Evolutionary conservation across 306 rosid species (phyloP).

Genomic region (Urtica urens): DNA sequence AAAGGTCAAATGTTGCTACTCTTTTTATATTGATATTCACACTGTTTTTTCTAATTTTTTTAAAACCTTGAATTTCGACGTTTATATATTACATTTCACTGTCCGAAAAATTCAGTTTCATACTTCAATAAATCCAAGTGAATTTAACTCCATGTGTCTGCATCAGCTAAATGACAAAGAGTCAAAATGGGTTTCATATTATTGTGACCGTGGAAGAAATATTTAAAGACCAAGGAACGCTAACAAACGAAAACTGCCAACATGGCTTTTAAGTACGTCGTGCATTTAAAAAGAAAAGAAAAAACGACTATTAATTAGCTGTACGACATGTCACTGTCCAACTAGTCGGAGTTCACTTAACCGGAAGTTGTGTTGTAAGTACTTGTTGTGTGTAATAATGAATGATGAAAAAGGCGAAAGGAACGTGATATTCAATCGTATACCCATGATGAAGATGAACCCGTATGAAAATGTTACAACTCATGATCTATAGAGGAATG

Average conservation of each 20-base stretch:
- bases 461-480: background rate
- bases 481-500: background rate
- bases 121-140: background rate
- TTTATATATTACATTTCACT: background rate
- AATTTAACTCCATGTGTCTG: slow-evolving; percentile 9
- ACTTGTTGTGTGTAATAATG: too few relatives aligned
- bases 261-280: background rate
- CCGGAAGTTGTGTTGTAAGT: background rate
- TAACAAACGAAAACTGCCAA: background rate
- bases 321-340: background rate
- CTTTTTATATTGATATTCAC: background rate
- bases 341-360: background rate
- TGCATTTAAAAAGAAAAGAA: too few relatives aligned
- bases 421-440: too few relatives aligned
- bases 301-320: background rate
- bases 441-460: too few relatives aligned
- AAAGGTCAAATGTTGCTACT: background rate
- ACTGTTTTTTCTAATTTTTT: background rate
- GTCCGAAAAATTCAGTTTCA: slow-evolving; percentile 5
- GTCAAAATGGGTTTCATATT: slow-evolving; percentile 2
- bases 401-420: too few relatives aligned
- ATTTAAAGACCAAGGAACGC: slow-evolving; percentile 1
- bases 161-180: slow-evolving; percentile 9
- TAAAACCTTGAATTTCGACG: background rate
- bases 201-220: background rate